Evolutionary conservation across 805 yeast genomes (phyloP).

Genomic region (Lipomyces starkeyi): DNA sequence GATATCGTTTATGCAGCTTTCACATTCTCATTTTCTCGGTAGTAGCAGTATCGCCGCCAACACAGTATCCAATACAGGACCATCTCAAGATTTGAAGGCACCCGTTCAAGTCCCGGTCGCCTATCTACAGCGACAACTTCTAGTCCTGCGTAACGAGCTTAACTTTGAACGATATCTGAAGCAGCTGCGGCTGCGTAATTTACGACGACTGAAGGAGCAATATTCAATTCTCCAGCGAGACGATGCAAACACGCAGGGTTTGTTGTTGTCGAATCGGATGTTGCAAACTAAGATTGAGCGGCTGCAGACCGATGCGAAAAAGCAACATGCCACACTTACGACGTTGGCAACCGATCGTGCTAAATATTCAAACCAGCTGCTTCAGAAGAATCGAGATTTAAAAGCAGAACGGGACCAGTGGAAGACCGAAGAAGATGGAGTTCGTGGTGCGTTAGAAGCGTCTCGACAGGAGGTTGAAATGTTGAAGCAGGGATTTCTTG

Average conservation of each 20-base stretch:
- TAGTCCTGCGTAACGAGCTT: conserved; percentile 63
- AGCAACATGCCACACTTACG: conserved; percentile 45
- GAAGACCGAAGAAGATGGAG: conserved; percentile 39
- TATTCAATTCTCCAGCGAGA: conserved; percentile 42
- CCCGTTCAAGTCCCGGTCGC: not conserved
- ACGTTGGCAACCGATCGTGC: conserved; percentile 47
- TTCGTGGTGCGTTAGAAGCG: conserved; percentile 40
- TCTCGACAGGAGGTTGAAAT: conserved; percentile 44
- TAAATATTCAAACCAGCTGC: conserved; percentile 47
- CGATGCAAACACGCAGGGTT: conserved; percentile 44
- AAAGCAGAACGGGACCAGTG: conserved; percentile 40
- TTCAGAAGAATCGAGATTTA: conserved; percentile 46
- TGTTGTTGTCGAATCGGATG: conserved; percentile 42
- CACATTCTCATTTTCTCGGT: conserved; percentile 4
- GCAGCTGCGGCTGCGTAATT: conserved; percentile 52
- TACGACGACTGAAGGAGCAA: conserved; percentile 47
- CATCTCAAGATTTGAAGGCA: not conserved
- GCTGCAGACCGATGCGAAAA: conserved; percentile 43
- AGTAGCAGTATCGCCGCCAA: not conserved
- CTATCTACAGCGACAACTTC: conserved; percentile 58
- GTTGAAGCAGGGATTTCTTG: conserved; percentile 45
- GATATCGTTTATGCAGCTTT: conserved; percentile 20
- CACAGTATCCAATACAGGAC: not conserved
- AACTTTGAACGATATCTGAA: conserved; percentile 64
- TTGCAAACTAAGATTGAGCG: conserved; percentile 41